Conservation (phyloP, 2,329 filamentous ascomycete genomes). For the Alternaria alternata region DNA sequence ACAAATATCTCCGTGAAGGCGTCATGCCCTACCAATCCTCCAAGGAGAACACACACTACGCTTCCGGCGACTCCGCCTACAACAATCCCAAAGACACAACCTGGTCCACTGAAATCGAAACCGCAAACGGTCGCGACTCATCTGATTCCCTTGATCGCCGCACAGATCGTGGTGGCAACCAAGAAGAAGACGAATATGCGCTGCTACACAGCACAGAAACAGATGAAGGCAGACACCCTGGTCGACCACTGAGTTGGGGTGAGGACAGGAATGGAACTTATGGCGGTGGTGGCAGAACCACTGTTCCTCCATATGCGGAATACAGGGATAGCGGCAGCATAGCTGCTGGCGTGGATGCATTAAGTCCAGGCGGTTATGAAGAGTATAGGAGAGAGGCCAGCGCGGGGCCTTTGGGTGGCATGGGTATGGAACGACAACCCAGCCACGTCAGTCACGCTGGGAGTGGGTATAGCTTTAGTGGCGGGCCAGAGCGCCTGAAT, state of each 20-base stretch:
- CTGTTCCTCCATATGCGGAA: constrained; percentile 49
- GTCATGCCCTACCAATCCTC: constrained; percentile 57
- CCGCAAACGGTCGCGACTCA: constrained; percentile 50
- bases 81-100: constrained; percentile 49
- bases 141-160: constrained; percentile 52
- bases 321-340: constrained; percentile 30
- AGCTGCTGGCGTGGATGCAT: constrained; percentile 34
- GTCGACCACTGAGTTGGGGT: constrained; percentile 51
- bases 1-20: constrained; percentile 65
- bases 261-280: constrained; percentile 38
- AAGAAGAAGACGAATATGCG: constrained; percentile 62
- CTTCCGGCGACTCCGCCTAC: constrained; percentile 36
- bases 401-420: constrained; percentile 3
- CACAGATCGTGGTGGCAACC: constrained; percentile 52
- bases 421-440: constrained; percentile 15
- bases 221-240: constrained; percentile 51
- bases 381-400: constrained; percentile 42
- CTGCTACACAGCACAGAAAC: constrained; percentile 56
- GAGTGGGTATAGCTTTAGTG: constrained; percentile 32
- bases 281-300: constrained; percentile 30
- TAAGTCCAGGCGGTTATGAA: constrained; percentile 47
- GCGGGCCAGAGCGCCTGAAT: constrained; percentile 7
- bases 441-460: constrained; percentile 23
- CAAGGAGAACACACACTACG: constrained; percentile 56
- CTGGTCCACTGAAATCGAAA: constrained; percentile 55